Evolutionary conservation across 1,284 basidiomycete species (phyloP), one percentile per base, ranked within the genome.

Genomic region (Omphalotus olearius): DNA sequence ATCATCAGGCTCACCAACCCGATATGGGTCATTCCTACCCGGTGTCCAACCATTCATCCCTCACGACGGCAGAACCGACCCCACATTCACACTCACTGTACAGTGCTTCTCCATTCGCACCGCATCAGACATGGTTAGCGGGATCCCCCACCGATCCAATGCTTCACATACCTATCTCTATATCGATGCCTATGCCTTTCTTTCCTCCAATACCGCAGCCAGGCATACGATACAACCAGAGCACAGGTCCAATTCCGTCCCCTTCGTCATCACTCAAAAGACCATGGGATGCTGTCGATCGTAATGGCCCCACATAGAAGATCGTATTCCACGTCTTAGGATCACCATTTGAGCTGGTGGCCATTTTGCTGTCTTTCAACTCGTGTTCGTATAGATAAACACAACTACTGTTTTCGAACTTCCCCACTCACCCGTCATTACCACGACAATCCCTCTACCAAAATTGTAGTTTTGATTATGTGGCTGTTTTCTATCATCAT

Each of bases 1-100:
- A 52, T 47, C 50, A 35, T 25, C 50, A 51, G 23, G 23, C 25
- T 17, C 50, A 51, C 45, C 50, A 51, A 20, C 20, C 33, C 30
- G 41, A 40, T 7, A 17, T 42, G 9, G 18, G 20, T 25, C 18
- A 23, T 18, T 42, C 41, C 16, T 20, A 20, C 41, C 41, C 11
- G 20, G 41, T 23, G 26, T 42, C 41, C 41, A 26, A 42, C 20
- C 41, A 26, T 20, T 23, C 13, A 17, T 47, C 18, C 11, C 16
- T 47, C 9, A 36, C 17, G 4, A 35, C 20, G n/a, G 39, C 36
- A 17, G n/a, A 10, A 51, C 18, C 35, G 23, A 40, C 23, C 2
- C 6, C 25, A 25, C 30, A 39, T 41, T 28, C 17, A 25, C 42
- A 16, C 28, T 28, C 43, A 30, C 18, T 37, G 26, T n/a, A 16